A percentile compares a stretch with the other conserved stretches of the same genome.
Conservation (phyloP, 306 rosid genomes). For the Hippophae tibetana region DNA sequence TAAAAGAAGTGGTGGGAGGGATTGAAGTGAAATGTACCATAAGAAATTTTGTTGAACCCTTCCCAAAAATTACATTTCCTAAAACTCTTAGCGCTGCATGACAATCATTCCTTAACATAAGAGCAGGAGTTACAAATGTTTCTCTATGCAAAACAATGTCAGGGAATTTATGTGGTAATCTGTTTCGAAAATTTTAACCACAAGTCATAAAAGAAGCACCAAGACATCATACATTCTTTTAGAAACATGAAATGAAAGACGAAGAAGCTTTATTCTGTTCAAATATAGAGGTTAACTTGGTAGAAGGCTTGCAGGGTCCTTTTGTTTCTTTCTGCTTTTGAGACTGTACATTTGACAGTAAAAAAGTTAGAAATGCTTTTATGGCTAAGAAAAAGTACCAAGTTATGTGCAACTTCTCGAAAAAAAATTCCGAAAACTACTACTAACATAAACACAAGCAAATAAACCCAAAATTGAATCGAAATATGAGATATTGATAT, state of each 20-base stretch:
- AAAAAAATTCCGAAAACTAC: too few relatives aligned
- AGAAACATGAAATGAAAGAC: background rate
- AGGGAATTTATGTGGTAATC: slow-evolving; percentile 31
- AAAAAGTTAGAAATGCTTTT: too few relatives aligned
- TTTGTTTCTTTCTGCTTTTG: too few relatives aligned
- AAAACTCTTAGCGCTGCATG: slow-evolving; percentile 25
- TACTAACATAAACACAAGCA: too few relatives aligned
- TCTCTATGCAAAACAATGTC: slow-evolving; percentile 25
- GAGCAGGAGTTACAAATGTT: slow-evolving; percentile 26
- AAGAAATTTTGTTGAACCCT: slow-evolving; percentile 30
- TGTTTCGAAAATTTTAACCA: slow-evolving; percentile 13
- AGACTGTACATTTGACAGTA: too few relatives aligned
- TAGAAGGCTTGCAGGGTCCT: too few relatives aligned
- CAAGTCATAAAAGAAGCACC: background rate
- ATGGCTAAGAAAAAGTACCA: too few relatives aligned
- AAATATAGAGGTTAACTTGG: too few relatives aligned
- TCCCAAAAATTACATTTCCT: slow-evolving; percentile 32
- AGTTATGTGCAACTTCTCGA: too few relatives aligned
- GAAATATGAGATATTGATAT: too few relatives aligned
- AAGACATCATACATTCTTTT: background rate
- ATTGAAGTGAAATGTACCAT: slow-evolving; percentile 27
- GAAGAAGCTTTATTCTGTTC: background rate
- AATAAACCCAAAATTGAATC: too few relatives aligned
- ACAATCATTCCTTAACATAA: slow-evolving; percentile 21
- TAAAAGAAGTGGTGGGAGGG: slow-evolving; percentile 10